Evolutionary conservation across 2,329 filamentous ascomycete genomes (phyloP).

Genomic region (Fusarium cicatricum): DNA sequence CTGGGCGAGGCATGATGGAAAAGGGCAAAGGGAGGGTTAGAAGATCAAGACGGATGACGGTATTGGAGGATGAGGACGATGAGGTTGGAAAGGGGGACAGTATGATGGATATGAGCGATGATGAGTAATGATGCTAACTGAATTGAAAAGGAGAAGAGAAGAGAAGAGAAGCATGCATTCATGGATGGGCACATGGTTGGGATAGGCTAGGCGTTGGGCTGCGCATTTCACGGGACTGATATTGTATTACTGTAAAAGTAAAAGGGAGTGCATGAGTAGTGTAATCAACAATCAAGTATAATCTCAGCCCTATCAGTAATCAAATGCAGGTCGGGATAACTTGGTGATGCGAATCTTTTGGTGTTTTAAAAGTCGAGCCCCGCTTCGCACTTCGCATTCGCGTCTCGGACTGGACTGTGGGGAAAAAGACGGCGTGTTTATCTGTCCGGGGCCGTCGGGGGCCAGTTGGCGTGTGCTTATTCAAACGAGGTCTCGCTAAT

Average conservation of each 20-base stretch:
- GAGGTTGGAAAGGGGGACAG: constrained; percentile 53
- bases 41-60: constrained; percentile 42
- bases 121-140: constrained; percentile 47
- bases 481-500: constrained; percentile 1
- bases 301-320: constrained; percentile 3
- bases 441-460: constrained; percentile 23
- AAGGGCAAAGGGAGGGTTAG: constrained; percentile 58
- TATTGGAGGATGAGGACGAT: constrained; percentile 47
- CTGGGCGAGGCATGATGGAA: constrained; percentile 39
- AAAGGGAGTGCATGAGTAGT: not conserved
- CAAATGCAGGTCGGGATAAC: not conserved
- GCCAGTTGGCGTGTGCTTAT: constrained; percentile 37
- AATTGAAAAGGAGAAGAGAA: not conserved
- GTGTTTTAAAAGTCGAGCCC: not conserved
- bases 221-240: constrained; percentile 4
- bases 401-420: too few species aligned
- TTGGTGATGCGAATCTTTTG: not conserved
- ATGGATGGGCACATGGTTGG: constrained; percentile 12
- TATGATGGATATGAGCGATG: constrained; percentile 66
- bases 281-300: not conserved
- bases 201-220: constrained; percentile 30
- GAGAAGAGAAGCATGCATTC: not conserved
- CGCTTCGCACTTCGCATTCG: not conserved
- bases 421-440: not conserved
- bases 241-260: constrained; percentile 1